phyloP scores from a whole-genome alignment of 306 rosid species.

The Clitoria ternatea region DNA sequence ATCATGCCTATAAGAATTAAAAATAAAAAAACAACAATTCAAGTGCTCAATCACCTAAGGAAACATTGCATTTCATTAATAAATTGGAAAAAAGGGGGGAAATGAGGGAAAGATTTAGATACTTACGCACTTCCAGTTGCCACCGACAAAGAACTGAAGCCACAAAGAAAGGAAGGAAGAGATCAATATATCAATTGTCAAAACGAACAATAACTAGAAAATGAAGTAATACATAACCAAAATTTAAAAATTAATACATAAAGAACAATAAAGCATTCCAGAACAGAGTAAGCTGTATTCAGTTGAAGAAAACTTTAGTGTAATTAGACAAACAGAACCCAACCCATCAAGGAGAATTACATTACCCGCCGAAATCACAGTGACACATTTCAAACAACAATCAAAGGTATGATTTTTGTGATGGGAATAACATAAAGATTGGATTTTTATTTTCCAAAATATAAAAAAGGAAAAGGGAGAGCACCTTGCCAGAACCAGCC shows the following conservation, averaged over 20 bases:
- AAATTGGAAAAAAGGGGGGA: not conserved
- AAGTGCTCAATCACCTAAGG: not conserved
- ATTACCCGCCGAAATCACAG: slow-evolving; percentile 6
- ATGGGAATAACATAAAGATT: not conserved
- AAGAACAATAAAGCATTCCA: not conserved
- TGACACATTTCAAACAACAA: not conserved
- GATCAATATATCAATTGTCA: not conserved
- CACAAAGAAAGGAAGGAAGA: slow-evolving; percentile 15
- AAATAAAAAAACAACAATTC: not conserved
- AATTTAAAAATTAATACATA: not conserved
- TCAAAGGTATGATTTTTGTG: not conserved
- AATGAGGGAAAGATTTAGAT: not conserved
- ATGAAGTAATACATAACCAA: not conserved
- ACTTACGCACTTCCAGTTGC: slow-evolving; percentile 99
- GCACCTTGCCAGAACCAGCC: slow-evolving; percentile 94
- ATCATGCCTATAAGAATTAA: not conserved
- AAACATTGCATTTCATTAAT: not conserved
- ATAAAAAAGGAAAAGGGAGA: not conserved
- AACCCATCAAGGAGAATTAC: not conserved
- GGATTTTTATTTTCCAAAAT: not conserved
- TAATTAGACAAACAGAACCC: not conserved
- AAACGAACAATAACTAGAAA: not conserved
- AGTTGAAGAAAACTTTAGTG: not conserved
- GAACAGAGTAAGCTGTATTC: not conserved
- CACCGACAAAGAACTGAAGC: slow-evolving; percentile 91